Conservation (phyloP, 441 rosid species). For the Mallotus repandus region DNA sequence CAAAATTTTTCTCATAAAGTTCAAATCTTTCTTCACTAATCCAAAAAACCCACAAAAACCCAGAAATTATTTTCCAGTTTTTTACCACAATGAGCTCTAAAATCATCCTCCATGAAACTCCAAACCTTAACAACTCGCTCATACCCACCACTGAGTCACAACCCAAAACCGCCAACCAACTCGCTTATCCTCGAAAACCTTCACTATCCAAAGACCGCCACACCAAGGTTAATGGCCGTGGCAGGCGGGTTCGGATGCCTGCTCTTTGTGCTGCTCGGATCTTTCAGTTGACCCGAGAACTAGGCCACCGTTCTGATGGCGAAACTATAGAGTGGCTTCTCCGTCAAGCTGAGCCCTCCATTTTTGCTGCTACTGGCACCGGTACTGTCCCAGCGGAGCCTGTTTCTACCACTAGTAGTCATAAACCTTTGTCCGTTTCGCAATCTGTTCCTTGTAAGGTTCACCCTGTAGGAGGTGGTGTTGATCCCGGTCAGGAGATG, state of each 20-base stretch:
- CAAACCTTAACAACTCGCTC: slow-evolving; percentile 16
- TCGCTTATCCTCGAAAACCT: slow-evolving; percentile 32
- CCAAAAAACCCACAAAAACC: background rate
- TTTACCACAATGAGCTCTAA: slow-evolving; percentile 34
- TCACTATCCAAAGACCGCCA: slow-evolving; percentile 57
- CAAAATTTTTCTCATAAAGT: background rate
- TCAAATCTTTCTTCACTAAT: background rate
- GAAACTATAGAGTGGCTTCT: slow-evolving; percentile 80
- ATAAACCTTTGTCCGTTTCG: slow-evolving; percentile 26
- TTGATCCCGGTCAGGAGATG: slow-evolving; percentile 26
- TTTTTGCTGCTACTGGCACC: slow-evolving; percentile 61
- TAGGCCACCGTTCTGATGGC: slow-evolving; percentile 71
- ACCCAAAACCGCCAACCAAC: slow-evolving; percentile 22
- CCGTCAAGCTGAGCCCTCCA: slow-evolving; percentile 58
- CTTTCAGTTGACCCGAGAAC: slow-evolving; percentile 72
- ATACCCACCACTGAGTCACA: slow-evolving; percentile 24
- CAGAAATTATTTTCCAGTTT: background rate
- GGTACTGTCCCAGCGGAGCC: slow-evolving; percentile 51
- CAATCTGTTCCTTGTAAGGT: slow-evolving; percentile 31
- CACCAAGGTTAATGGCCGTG: slow-evolving; percentile 66
- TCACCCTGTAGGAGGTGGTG: slow-evolving; percentile 27
- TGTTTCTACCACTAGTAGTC: slow-evolving; percentile 37
- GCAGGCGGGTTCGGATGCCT: slow-evolving; percentile 68
- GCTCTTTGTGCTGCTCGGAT: slow-evolving; percentile 64
- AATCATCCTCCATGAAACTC: slow-evolving; percentile 28